These are phyloP conservation scores for Rusavskia elegans DNA, from an alignment of 495 filamentous ascomycete species.

Conservation along the genomic window DNA sequence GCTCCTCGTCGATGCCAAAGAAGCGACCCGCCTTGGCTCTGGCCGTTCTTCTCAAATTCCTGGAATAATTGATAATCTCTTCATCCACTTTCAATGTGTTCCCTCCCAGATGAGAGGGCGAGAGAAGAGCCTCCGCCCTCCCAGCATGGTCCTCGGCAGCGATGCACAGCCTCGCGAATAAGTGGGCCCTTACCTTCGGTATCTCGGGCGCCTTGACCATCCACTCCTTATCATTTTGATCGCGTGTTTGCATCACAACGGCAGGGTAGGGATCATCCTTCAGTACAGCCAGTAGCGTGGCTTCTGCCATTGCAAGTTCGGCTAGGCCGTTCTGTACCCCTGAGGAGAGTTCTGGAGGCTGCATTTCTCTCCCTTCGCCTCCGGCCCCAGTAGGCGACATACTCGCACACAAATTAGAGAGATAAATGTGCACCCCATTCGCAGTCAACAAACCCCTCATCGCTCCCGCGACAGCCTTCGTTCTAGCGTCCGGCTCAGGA, in stretches of 20 bases:
- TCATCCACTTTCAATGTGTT: conserved; percentile 29
- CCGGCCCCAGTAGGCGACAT: conserved; percentile 5
- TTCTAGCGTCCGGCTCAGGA: conserved; percentile 35
- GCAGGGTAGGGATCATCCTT: conserved; percentile 90
- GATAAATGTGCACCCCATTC: conserved; percentile 57
- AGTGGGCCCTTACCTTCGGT: conserved; percentile 70
- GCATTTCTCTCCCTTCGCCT: not conserved
- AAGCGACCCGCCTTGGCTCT: conserved; percentile 77
- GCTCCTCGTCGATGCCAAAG: conserved; percentile 76
- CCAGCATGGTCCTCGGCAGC: conserved; percentile 39
- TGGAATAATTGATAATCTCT: conserved; percentile 50
- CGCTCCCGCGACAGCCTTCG: conserved; percentile 52
- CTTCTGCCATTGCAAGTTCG: conserved; percentile 65
- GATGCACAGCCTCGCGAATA: conserved; percentile 81
- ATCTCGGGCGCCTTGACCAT: conserved; percentile 80
- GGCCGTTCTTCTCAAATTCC: conserved; percentile 56
- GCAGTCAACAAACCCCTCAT: conserved; percentile 66
- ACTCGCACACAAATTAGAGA: conserved; percentile 21
- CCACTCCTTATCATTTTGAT: conserved; percentile 73
- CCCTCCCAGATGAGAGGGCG: conserved; percentile 16
- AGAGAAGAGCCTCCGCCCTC: conserved; percentile 28
- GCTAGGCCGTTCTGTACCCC: conserved; percentile 53
- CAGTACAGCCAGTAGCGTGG: conserved; percentile 72
- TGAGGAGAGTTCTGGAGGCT: conserved; percentile 41
- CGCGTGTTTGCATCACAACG: conserved; percentile 56